phyloP scores from a whole-genome alignment of 768 basidiomycete genomes.

The Boletus pseudopeckii region DNA sequence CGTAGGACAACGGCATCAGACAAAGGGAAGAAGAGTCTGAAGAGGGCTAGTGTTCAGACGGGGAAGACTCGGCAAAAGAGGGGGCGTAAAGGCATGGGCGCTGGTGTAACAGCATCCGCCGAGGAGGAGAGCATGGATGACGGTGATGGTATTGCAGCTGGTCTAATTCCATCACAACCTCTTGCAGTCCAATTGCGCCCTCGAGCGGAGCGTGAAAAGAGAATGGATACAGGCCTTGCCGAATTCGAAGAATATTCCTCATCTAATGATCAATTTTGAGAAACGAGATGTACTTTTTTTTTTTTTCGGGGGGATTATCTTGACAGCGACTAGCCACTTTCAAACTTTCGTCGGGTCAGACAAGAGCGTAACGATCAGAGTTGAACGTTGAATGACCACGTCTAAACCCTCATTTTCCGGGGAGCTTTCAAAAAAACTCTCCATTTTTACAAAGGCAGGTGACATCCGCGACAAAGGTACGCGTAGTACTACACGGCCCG shows the following conservation, averaged over 20 bases:
- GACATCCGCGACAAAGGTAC: conserved; percentile 1
- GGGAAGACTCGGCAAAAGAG: conserved; percentile 5
- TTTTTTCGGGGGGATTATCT: background rate
- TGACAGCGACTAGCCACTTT: background rate
- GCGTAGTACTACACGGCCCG: conserved; percentile 12
- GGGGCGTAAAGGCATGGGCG: background rate
- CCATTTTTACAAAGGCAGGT: background rate
- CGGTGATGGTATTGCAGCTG: background rate
- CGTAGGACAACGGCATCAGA: conserved; percentile 20
- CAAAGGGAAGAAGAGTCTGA: conserved; percentile 4
- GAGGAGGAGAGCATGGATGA: conserved; percentile 22
- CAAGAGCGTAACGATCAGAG: background rate
- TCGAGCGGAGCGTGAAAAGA: conserved; percentile 36
- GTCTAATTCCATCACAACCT: conserved; percentile 17
- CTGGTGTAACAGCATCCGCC: background rate
- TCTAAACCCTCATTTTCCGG: conserved; percentile 3
- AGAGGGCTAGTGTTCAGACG: background rate
- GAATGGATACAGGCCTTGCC: conserved; percentile 8
- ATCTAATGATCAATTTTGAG: conserved; percentile 1
- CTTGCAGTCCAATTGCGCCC: conserved; percentile 38
- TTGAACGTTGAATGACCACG: background rate
- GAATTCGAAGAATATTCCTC: conserved; percentile 1
- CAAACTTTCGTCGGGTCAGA: background rate
- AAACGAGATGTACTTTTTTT: background rate
- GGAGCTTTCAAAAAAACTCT: background rate